Conservation (phyloP, 2,329 filamentous ascomycete species). For the Cercospora citrullina region DNA sequence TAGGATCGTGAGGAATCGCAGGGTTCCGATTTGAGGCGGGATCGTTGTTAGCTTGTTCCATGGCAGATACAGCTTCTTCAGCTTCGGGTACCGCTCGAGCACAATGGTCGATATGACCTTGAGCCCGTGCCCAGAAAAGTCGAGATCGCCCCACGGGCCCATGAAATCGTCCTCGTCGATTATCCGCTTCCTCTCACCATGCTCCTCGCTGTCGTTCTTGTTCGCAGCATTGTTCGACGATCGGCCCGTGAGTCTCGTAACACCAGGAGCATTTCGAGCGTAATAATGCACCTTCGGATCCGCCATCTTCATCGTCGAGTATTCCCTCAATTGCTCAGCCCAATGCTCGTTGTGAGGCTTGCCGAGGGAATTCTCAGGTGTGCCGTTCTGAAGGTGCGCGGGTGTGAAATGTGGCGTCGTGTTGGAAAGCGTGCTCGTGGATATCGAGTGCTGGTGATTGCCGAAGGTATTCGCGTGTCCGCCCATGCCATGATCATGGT, state of each 20-base stretch:
- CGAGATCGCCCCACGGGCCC: constrained; percentile 82
- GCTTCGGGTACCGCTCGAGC: constrained; percentile 79
- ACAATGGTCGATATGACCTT: constrained; percentile 76
- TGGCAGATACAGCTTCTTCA: constrained; percentile 89
- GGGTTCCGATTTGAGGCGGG: constrained; percentile 76
- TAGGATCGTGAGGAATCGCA: constrained; percentile 78
- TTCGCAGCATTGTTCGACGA: constrained; percentile 44
- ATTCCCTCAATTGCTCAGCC: constrained; percentile 74
- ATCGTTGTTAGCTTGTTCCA: constrained; percentile 84
- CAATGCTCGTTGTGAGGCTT: constrained; percentile 71
- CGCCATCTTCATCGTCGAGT: constrained; percentile 33
- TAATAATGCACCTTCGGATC: constrained; percentile 63
- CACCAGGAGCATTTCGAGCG: constrained; percentile 60
- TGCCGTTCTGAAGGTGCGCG: constrained; percentile 61
- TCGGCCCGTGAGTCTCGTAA: constrained; percentile 31
- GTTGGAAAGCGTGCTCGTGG: constrained; percentile 62
- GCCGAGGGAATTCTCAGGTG: constrained; percentile 52
- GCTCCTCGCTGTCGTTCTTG: constrained; percentile 51
- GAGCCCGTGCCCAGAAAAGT: constrained; percentile 93
- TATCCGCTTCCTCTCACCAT: constrained; percentile 59
- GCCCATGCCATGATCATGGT: constrained; percentile 52
- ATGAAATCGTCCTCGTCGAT: constrained; percentile 59
- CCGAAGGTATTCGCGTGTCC: constrained; percentile 58
- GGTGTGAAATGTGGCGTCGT: constrained; percentile 63
- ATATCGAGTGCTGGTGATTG: constrained; percentile 63